A percentile compares a stretch with the other conserved stretches of the same genome.
Evolutionary conservation across 768 basidiomycete genomes (phyloP).

Genomic region (Pleurotus eryngii): DNA sequence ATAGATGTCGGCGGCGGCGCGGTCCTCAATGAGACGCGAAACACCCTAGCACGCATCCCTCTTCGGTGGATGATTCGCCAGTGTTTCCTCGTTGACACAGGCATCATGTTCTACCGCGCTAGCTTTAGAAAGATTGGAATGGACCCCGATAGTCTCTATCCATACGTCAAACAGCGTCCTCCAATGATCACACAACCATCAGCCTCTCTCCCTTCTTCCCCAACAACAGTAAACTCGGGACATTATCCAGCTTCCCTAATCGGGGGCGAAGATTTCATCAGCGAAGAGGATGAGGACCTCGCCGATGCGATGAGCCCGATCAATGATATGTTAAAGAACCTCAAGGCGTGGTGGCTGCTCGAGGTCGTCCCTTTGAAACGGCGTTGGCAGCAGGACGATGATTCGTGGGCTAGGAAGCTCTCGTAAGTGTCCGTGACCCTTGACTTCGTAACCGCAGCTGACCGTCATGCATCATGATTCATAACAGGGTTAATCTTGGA

Average conservation of each 20-base stretch:
- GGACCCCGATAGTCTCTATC: slow-evolving; percentile 42
- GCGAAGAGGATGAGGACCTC: slow-evolving; percentile 61
- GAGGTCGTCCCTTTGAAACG: slow-evolving; percentile 46
- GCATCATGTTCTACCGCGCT: slow-evolving; percentile 55
- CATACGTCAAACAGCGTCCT: slow-evolving; percentile 36
- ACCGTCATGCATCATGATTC: background rate
- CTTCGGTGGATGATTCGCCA: slow-evolving; percentile 78
- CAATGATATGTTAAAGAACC: slow-evolving; percentile 55
- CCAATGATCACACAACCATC: slow-evolving; percentile 29
- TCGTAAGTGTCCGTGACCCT: slow-evolving; percentile 26
- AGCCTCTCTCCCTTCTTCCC: slow-evolving; percentile 21
- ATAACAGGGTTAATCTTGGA: background rate
- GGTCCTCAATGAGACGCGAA: slow-evolving; percentile 50
- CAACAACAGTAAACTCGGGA: slow-evolving; percentile 14
- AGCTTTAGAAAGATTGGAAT: slow-evolving; percentile 44
- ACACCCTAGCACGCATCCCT: slow-evolving; percentile 66
- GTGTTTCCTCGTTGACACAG: slow-evolving; percentile 52
- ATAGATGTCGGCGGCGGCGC: slow-evolving; percentile 76
- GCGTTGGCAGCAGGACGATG: slow-evolving; percentile 37
- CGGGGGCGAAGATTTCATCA: slow-evolving; percentile 30
- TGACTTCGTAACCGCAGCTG: background rate
- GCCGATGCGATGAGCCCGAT: slow-evolving; percentile 47
- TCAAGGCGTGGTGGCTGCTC: slow-evolving; percentile 61
- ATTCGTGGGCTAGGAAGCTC: slow-evolving; percentile 33
- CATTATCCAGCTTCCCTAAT: slow-evolving; percentile 13